These are phyloP conservation scores for Wickerhamiella vanderwaltii DNA, from an alignment of 805 yeast genomes.

Conservation along the genomic window DNA sequence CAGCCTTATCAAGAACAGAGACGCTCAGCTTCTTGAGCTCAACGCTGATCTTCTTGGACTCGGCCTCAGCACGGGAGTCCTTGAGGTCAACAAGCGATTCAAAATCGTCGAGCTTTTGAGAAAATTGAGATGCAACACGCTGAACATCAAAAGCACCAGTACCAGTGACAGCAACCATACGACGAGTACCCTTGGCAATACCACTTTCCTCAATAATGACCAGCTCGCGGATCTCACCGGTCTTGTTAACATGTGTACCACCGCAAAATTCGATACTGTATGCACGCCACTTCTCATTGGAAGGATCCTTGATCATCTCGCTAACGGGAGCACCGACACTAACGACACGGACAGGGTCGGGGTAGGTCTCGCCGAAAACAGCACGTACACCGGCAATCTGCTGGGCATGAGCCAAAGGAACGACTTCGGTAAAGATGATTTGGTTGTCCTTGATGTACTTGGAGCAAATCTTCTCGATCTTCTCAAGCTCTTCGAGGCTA, in stretches of 20 bases:
- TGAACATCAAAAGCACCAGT: constrained; percentile 83
- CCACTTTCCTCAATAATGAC: constrained; percentile 90
- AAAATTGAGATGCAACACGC: constrained; percentile 65
- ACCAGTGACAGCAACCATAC: constrained; percentile 96
- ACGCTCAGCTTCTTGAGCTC: constrained; percentile 69
- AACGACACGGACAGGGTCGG: constrained; percentile 97
- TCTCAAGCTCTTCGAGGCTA: constrained; percentile 52
- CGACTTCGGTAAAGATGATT: constrained; percentile 72
- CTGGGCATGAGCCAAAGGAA: constrained; percentile 59
- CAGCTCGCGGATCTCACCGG: constrained; percentile 85
- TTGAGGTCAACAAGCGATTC: constrained; percentile 32
- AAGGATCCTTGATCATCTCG: constrained; percentile 60
- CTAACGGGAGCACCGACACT: constrained; percentile 88
- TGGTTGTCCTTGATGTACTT: constrained; percentile 58
- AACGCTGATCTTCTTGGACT: constrained; percentile 73
- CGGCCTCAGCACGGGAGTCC: constrained; percentile 57
- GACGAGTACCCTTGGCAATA: constrained; percentile 96
- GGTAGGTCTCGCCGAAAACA: constrained; percentile 97
- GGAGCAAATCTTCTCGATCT: constrained; percentile 66
- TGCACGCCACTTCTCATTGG: constrained; percentile 59
- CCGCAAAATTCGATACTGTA: constrained; percentile 95
- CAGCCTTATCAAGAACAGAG: constrained; percentile 68
- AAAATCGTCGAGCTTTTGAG: constrained; percentile 44
- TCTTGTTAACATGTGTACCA: constrained; percentile 91
- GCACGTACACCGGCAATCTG: constrained; percentile 82